phyloP scores from a whole-genome alignment of 257 asterid species.

The Nicotiana tomentosiformis region DNA sequence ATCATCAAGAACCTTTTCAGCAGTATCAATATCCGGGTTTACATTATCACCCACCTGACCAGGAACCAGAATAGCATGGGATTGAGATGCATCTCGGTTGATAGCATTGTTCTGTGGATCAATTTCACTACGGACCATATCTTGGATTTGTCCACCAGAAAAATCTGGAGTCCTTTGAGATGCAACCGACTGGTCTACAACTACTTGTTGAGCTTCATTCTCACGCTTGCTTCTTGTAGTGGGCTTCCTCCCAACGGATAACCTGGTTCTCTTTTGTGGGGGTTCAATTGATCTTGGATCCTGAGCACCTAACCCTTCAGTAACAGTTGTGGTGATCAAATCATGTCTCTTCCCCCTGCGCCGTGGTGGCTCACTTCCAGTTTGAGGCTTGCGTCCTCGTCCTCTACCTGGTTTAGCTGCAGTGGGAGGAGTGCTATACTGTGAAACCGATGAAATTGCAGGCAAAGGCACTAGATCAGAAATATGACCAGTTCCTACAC shows the following conservation, averaged over 20 bases:
- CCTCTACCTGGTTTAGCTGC: conserved; percentile 51
- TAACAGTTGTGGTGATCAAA: conserved; percentile 27
- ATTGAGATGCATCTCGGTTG: conserved; percentile 10
- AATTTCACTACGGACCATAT: not conserved
- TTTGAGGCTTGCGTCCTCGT: conserved; percentile 51
- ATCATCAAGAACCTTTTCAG: not conserved
- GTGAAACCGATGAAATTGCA: conserved; percentile 29
- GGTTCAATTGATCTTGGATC: conserved; percentile 41
- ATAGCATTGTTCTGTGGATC: conserved; percentile 6
- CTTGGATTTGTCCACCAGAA: conserved; percentile 8
- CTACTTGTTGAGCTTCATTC: conserved; percentile 21
- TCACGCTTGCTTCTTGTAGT: conserved; percentile 35
- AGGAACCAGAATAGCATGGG: conserved; percentile 1
- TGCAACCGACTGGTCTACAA: conserved; percentile 28
- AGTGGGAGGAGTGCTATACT: conserved; percentile 32
- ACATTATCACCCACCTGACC: not conserved
- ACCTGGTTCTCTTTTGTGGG: conserved; percentile 61
- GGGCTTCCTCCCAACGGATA: conserved; percentile 51
- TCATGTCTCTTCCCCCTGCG: conserved; percentile 73
- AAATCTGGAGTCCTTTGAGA: conserved; percentile 27
- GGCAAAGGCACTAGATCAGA: conserved; percentile 29
- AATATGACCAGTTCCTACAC: conserved; percentile 25
- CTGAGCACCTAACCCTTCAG: conserved; percentile 42
- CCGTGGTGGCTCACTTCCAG: conserved; percentile 50
- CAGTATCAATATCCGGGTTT: not conserved